Evolutionary conservation across 2,329 filamentous ascomycete genomes (phyloP).

Genomic region (Aspergillus persii): DNA sequence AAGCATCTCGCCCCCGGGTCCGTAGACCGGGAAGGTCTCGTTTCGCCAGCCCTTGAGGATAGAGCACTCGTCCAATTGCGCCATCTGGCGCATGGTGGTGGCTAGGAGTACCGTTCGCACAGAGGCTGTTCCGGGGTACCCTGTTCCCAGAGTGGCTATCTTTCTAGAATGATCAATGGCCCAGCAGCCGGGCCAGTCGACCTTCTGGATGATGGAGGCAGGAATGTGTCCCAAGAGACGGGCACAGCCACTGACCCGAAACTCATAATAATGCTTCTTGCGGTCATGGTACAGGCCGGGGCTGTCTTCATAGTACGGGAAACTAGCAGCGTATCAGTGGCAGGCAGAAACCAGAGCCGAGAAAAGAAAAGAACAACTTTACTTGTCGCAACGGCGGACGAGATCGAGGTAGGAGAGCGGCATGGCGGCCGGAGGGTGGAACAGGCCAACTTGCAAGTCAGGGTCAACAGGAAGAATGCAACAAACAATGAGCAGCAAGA

Average conservation of each 20-base stretch:
- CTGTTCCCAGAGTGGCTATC: background rate
- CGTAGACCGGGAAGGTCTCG: slow-evolving; percentile 45
- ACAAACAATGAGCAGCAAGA: background rate
- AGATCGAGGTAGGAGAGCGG: background rate
- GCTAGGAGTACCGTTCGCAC: background rate
- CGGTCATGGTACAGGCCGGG: background rate
- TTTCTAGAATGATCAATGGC: background rate
- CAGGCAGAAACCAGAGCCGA: background rate
- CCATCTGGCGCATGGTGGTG: background rate
- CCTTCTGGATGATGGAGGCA: background rate
- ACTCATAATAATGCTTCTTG: slow-evolving; percentile 1
- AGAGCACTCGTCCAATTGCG: background rate
- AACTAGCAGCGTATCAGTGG: background rate
- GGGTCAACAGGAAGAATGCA: no score
- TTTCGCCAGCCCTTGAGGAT: slow-evolving; percentile 31
- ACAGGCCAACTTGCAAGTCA: background rate
- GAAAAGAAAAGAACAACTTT: background rate
- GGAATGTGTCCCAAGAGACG: slow-evolving; percentile 3
- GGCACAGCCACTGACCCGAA: background rate
- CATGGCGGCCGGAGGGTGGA: background rate
- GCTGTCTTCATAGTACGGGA: background rate
- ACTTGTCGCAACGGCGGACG: background rate
- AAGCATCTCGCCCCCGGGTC: slow-evolving; percentile 35
- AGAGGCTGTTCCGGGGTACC: background rate
- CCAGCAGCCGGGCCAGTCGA: slow-evolving; percentile 5